A percentile compares a stretch with the other conserved stretches of the same genome.
These are phyloP conservation scores for Skeletonema marinoi DNA, from an alignment of 108 stramenopile species.

Conservation along the genomic window DNA sequence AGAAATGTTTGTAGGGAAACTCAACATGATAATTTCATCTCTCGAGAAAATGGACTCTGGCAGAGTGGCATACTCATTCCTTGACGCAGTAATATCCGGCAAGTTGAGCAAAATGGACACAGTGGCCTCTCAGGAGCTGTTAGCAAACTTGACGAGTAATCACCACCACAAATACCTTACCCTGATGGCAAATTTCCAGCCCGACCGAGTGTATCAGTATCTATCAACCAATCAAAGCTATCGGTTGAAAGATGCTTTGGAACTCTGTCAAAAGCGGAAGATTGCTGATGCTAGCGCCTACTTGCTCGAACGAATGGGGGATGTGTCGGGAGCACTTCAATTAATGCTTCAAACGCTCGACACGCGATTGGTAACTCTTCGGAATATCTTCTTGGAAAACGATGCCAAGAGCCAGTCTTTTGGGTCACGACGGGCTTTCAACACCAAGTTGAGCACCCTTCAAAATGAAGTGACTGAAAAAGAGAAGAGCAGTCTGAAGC, in stretches of 20 bases:
- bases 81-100: slow-evolving; percentile 73
- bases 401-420: neutral
- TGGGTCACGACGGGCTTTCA: neutral
- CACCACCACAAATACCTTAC: slow-evolving; percentile 73
- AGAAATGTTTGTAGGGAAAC: slow-evolving; percentile 79
- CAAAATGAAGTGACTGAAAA: slow-evolving; percentile 51
- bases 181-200: slow-evolving; percentile 75
- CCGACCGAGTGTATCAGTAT: slow-evolving; percentile 83
- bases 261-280: slow-evolving; percentile 78
- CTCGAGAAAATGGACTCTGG: slow-evolving; percentile 41
- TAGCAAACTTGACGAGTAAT: slow-evolving; percentile 60
- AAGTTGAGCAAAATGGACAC: slow-evolving; percentile 57
- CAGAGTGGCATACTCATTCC: slow-evolving; percentile 59
- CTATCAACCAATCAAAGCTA: slow-evolving; percentile 78
- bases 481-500: slow-evolving; percentile 64
- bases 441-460: slow-evolving; percentile 1
- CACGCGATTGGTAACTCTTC: slow-evolving; percentile 67
- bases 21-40: slow-evolving; percentile 60
- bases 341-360: slow-evolving; percentile 80
- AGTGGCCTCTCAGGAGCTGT: slow-evolving; percentile 69
- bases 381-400: slow-evolving; percentile 58
- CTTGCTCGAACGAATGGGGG: slow-evolving; percentile 88
- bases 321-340: slow-evolving; percentile 86
- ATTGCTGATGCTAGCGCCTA: slow-evolving; percentile 92
- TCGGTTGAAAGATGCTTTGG: slow-evolving; percentile 77